Conservation (phyloP, 2,329 filamentous ascomycete species). For the Diaporthe sp. region DNA sequence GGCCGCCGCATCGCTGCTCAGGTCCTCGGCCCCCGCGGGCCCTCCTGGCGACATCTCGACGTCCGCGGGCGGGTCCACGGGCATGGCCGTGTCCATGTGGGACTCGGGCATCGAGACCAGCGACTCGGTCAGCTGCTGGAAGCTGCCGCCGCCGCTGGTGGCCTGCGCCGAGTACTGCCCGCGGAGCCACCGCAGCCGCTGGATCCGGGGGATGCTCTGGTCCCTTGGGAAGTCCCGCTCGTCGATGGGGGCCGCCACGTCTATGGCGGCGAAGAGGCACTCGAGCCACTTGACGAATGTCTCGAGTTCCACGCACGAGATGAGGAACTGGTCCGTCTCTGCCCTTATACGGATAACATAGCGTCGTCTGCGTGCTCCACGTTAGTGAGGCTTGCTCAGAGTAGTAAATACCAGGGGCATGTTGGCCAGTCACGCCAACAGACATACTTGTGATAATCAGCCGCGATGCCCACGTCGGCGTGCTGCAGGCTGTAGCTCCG, state of each 20-base stretch:
- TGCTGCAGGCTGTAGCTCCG: constrained; percentile 80
- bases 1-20: constrained; percentile 16
- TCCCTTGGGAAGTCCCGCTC: constrained; percentile 76
- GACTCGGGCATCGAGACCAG: constrained; percentile 27
- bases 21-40: constrained; percentile 13
- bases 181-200: constrained; percentile 65
- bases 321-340: constrained; percentile 80
- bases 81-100: constrained; percentile 14
- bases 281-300: constrained; percentile 79
- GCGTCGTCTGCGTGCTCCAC: constrained; percentile 59
- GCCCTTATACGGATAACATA: constrained; percentile 80
- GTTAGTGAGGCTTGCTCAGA: background rate
- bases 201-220: constrained; percentile 72
- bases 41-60: constrained; percentile 43
- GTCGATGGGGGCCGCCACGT: constrained; percentile 78
- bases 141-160: constrained; percentile 45
- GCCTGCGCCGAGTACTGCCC: constrained; percentile 51
- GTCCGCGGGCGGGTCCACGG: constrained; percentile 28
- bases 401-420: too few species aligned
- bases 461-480: constrained; percentile 81
- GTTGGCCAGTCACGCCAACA: constrained; percentile 48
- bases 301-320: constrained; percentile 75
- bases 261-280: constrained; percentile 78
- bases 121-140: constrained; percentile 44
- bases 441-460: constrained; percentile 78